These are phyloP conservation scores for Carex arenaria DNA, from an alignment of 202 grass and related monocot species.

Conservation along the genomic window DNA sequence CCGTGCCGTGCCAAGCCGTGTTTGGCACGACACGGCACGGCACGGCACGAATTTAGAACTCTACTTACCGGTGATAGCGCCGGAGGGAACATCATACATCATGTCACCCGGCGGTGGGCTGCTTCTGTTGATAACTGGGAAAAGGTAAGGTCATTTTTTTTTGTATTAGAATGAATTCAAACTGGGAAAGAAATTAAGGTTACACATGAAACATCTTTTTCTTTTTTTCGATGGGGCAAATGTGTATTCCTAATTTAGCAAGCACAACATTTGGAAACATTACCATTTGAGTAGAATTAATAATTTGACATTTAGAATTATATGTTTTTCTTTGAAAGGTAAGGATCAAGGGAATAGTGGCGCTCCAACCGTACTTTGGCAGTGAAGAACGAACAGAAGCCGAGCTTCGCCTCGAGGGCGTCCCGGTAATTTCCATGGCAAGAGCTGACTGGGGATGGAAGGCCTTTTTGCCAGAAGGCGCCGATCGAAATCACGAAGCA, in stretches of 20 bases:
- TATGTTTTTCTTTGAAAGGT: background rate
- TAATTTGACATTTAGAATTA: background rate
- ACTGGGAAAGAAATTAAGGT: background rate
- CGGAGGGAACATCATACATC: slow-evolving; percentile 54
- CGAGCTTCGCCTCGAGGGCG: slow-evolving; percentile 47
- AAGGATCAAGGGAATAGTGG: slow-evolving; percentile 39
- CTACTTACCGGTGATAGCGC: slow-evolving; percentile 43
- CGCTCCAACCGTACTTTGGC: slow-evolving; percentile 79
- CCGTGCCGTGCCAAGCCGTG: too few species aligned
- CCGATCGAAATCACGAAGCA: slow-evolving; percentile 50
- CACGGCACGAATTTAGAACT: too few species aligned
- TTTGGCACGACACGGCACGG: too few species aligned
- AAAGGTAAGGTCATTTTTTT: background rate
- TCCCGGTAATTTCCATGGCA: slow-evolving; percentile 41
- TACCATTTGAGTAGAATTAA: background rate
- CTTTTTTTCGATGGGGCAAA: too few species aligned
- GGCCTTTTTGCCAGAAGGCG: slow-evolving; percentile 56
- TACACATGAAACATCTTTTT: background rate
- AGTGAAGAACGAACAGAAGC: slow-evolving; percentile 68
- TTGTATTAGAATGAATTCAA: background rate
- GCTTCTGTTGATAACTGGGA: background rate
- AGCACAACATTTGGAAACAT: background rate
- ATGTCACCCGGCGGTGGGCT: slow-evolving; percentile 48
- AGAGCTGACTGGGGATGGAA: slow-evolving; percentile 73
- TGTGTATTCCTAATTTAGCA: background rate